Percentiles rank a stretch among this genome's conserved stretches.
These are phyloP conservation scores for Farysia itapuensis DNA, from an alignment of 1,284 basidiomycete genomes.

Conservation along the genomic window DNA sequence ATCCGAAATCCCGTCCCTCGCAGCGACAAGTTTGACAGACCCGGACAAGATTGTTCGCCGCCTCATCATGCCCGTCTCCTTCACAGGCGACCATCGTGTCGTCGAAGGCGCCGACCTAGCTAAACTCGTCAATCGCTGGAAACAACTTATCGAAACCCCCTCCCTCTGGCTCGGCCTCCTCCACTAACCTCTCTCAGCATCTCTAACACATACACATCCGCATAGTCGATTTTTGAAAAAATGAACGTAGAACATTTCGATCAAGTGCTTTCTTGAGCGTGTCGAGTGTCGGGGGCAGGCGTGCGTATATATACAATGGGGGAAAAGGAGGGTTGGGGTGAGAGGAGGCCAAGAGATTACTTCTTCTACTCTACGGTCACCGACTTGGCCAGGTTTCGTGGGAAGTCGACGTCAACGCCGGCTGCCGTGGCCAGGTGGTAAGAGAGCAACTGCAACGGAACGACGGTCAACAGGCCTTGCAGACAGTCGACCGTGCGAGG, in stretches of 20 bases:
- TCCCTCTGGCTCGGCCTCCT: slow-evolving; percentile 70
- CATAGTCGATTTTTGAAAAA: no score
- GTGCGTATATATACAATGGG: no score
- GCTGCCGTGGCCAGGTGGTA: slow-evolving; percentile 95
- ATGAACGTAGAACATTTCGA: no score
- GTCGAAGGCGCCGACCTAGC: slow-evolving; percentile 91
- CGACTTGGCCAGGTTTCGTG: slow-evolving; percentile 77
- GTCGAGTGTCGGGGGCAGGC: no score
- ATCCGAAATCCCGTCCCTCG: slow-evolving; percentile 24
- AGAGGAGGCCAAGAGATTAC: no score
- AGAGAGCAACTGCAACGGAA: slow-evolving; percentile 91
- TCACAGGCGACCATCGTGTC: slow-evolving; percentile 78
- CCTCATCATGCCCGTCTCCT: slow-evolving; percentile 44
- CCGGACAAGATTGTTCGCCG: slow-evolving; percentile 27
- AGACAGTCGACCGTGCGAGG: slow-evolving; percentile 85
- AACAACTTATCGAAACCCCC: slow-evolving; percentile 78
- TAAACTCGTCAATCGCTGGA: slow-evolving; percentile 86
- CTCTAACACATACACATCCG: no score
- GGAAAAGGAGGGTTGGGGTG: no score
- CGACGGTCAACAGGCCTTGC: slow-evolving; percentile 94
- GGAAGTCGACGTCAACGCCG: slow-evolving; percentile 98
- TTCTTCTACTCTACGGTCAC: slow-evolving; percentile 56
- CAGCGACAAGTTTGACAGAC: slow-evolving; percentile 1
- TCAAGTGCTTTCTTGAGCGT: no score
- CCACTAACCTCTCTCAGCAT: no score